Evolutionary conservation across 371 early-diverging fungal genomes (phyloP), one percentile per base, ranked within the genome.

Genomic region (Dichotomocladium elegans): DNA sequence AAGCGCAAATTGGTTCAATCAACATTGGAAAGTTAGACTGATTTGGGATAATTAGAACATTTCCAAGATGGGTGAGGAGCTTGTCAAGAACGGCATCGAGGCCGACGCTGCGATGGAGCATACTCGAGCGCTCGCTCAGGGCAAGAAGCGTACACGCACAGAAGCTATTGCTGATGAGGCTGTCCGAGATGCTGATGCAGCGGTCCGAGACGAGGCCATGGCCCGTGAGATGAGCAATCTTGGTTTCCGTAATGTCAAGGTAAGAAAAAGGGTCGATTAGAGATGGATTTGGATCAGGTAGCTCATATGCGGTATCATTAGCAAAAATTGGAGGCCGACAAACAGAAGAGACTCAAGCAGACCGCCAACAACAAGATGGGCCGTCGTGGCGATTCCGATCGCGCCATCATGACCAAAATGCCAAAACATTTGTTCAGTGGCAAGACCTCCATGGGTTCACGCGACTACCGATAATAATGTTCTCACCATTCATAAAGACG

Each of bases 371-470:
- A 89, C 70, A 74, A 85, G 61, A 64, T 82, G 53, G 98, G 94
- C 55, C 90, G 89, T 64, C 81, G 84, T 31, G 97, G 96, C 61
- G 99, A 99, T 72, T 77, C 94, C 25, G 99, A 99, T 67, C 85
- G 99, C 63, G 73, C 68, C 19, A 93, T 98, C 46, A 68, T 70
- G 48, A 83, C 82, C 55, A 95, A 94, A 83, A 89, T 86, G 90
- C 99, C 99, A 52, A 96, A 96, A 83, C 98, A 99, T 69, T 80
- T 99, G 81, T 96, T 95, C 70, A 74, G 92, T 34, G 94, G 96
- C 64, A 98, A 98, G 82, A 82, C 93, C 54, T 78, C 81, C 49
- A 79, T 76, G 53, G 93, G 93, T 55, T 82, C 85, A 42, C 83
- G 81, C 63, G 94, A 94, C 70, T 83, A 90, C 51, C 88, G 95